A percentile compares a stretch with the other conserved stretches of the same genome.
Evolutionary conservation across 1,284 basidiomycete genomes (phyloP).

Genomic region (Tilletia setariae): DNA sequence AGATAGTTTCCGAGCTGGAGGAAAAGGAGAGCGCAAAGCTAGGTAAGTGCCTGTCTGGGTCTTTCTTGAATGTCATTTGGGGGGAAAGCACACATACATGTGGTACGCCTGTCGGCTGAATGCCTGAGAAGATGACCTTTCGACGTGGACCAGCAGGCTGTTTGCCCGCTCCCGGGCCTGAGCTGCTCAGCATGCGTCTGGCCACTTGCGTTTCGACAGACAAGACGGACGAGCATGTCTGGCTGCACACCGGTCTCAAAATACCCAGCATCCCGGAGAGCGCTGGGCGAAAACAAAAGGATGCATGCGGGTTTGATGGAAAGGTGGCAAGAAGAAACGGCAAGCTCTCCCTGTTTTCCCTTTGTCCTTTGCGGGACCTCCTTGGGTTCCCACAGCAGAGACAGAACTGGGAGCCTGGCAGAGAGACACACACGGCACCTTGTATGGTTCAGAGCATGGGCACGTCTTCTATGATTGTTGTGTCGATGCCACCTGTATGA

Average conservation of each 20-base stretch:
- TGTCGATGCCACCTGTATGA: background rate
- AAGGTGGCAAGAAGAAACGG: no score
- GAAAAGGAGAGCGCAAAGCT: background rate
- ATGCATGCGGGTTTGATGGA: no score
- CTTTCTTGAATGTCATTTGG: background rate
- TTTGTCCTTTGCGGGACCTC: background rate
- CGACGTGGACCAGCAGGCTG: background rate
- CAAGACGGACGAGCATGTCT: no score
- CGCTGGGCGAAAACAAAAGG: no score
- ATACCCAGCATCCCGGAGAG: no score
- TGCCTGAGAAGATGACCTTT: slow-evolving; percentile 70
- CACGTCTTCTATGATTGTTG: background rate
- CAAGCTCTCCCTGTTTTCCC: no score
- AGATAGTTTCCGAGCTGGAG: slow-evolving; percentile 84
- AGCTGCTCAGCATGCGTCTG: background rate
- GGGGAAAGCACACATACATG: slow-evolving; percentile 62
- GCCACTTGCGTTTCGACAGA: background rate
- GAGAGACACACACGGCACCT: no score
- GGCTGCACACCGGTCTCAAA: no score
- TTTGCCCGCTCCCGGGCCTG: no score
- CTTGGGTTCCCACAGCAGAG: background rate
- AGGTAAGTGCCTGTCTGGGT: no score
- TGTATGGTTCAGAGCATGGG: no score
- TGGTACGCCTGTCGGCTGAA: slow-evolving; percentile 78
- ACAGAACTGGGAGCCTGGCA: no score